phyloP scores from a whole-genome alignment of 2,329 filamentous ascomycete genomes.

The Fusarium kyushuense region DNA sequence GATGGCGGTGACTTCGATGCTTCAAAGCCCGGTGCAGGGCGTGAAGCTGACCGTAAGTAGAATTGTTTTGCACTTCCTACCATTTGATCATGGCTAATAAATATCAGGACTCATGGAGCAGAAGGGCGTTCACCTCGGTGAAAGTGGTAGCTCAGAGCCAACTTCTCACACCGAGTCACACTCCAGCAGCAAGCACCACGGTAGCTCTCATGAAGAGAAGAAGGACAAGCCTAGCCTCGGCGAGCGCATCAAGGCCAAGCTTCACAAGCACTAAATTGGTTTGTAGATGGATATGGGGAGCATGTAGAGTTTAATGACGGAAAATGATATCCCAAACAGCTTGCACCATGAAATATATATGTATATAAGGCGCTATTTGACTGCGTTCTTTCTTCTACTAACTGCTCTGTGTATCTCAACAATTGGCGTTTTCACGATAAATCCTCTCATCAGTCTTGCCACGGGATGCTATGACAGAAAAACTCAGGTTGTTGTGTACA shows the following conservation, averaged over 20 bases:
- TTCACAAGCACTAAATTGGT: conserved; percentile 62
- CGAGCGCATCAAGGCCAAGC: conserved; percentile 77
- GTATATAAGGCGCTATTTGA: conserved; percentile 1
- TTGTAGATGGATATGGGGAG: background rate
- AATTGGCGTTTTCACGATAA: background rate
- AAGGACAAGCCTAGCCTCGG: conserved; percentile 65
- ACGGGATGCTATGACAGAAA: background rate
- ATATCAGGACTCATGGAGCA: conserved; percentile 52
- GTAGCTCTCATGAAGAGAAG: conserved; percentile 28
- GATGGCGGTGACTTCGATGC: conserved; percentile 78
- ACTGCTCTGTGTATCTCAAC: background rate
- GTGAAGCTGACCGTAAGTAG: conserved; percentile 73
- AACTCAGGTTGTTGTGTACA: background rate
- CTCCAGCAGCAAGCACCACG: conserved; percentile 32
- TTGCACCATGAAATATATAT: conserved; percentile 6
- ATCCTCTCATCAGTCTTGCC: background rate
- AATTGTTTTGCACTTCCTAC: background rate
- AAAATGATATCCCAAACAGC: conserved; percentile 34
- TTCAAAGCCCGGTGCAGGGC: conserved; percentile 71
- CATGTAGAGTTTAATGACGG: conserved; percentile 26
- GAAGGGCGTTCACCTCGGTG: conserved; percentile 48
- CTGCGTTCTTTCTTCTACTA: background rate
- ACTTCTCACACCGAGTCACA: conserved; percentile 16
- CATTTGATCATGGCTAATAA: conserved; percentile 8
- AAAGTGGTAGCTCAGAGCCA: conserved; percentile 7